Evolutionary conservation across 1,139 yeast genomes (phyloP).

Genomic region (Taphrina communis): DNA sequence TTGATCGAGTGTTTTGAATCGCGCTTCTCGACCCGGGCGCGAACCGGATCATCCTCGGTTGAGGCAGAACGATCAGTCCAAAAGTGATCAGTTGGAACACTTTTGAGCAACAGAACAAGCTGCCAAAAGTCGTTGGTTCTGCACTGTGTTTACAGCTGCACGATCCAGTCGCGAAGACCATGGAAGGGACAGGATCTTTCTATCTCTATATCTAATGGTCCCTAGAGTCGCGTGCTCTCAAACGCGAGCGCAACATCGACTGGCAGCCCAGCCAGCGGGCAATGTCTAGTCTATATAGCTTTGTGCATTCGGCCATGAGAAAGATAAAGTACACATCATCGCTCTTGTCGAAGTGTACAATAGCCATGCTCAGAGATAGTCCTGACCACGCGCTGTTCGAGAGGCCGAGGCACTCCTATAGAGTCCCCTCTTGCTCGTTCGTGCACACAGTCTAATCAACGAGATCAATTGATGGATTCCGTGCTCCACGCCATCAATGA

Average conservation of each 20-base stretch:
- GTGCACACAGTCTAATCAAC: slow-evolving; percentile 43
- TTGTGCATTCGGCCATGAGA: too few species aligned
- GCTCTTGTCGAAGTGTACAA: not conserved
- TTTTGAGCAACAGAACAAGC: not conserved
- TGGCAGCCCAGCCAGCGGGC: too few species aligned
- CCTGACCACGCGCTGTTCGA: slow-evolving; percentile 5
- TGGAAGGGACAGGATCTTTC: too few species aligned
- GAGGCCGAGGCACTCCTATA: slow-evolving; percentile 23
- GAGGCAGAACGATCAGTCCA: not conserved
- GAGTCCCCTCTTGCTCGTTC: slow-evolving; percentile 34
- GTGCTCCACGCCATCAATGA: slow-evolving; percentile 52
- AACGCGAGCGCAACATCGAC: too few species aligned
- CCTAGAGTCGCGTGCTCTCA: too few species aligned
- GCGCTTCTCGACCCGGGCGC: not conserved
- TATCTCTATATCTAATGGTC: too few species aligned
- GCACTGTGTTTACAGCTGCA: too few species aligned
- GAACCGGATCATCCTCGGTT: slow-evolving; percentile 2
- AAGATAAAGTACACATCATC: too few species aligned
- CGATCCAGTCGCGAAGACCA: too few species aligned
- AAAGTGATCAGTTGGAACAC: not conserved
- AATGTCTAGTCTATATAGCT: too few species aligned
- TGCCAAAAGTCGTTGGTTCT: too few species aligned
- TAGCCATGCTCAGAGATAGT: not conserved
- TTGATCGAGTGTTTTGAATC: slow-evolving; percentile 13
- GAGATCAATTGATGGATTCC: slow-evolving; percentile 49